These are phyloP conservation scores for Dispira simplex DNA, from an alignment of 192 early-diverging fungal genomes.

Conservation along the genomic window DNA sequence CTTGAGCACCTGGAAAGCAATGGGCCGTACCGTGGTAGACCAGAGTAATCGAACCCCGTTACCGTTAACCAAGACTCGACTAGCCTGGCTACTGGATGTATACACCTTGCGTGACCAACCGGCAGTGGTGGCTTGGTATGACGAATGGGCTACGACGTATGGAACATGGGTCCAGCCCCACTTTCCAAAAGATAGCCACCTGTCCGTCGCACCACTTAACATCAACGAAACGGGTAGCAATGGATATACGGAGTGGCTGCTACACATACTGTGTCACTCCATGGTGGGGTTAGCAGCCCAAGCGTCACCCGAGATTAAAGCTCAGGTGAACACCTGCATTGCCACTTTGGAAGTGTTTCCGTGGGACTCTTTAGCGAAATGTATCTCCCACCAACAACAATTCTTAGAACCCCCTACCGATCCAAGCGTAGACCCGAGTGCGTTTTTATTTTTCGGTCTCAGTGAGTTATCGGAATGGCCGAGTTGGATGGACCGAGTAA, in stretches of 20 bases:
- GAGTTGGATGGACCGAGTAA: too few species aligned
- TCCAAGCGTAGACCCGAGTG: too few species aligned
- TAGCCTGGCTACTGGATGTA: neutral
- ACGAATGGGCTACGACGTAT: neutral
- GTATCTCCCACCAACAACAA: too few species aligned
- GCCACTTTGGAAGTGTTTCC: too few species aligned
- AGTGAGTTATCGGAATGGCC: too few species aligned
- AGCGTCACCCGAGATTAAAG: too few species aligned
- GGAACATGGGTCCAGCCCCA: neutral
- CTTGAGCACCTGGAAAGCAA: neutral
- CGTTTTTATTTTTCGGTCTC: too few species aligned
- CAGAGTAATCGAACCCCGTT: neutral
- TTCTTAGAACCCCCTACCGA: too few species aligned
- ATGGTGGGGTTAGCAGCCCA: neutral
- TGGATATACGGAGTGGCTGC: neutral
- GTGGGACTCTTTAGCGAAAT: too few species aligned
- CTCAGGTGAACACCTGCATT: too few species aligned
- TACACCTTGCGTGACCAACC: neutral
- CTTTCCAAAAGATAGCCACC: neutral
- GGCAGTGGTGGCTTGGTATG: neutral
- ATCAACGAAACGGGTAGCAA: neutral
- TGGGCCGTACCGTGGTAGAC: neutral
- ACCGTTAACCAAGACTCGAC: neutral
- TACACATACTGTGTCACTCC: neutral
- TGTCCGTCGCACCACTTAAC: neutral